Conservation (phyloP, 495 filamentous ascomycete genomes). For the Hypoxylon fuscum region DNA sequence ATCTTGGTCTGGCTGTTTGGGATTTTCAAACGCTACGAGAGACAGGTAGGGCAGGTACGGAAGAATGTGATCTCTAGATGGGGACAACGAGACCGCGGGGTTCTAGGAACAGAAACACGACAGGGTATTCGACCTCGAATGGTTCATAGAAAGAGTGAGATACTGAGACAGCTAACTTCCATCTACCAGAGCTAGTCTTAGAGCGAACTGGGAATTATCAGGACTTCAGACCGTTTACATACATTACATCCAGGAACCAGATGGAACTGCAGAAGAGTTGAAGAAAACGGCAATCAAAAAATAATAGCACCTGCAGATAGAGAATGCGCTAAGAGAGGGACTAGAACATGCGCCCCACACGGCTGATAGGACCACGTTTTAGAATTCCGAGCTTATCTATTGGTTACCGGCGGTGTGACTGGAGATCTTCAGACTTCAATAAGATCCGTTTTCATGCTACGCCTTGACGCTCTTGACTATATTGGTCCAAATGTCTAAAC, state of each 20-base stretch:
- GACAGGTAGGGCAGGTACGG: background rate
- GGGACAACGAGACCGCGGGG: background rate
- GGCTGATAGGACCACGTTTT: slow-evolving; percentile 8
- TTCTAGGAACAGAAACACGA: background rate
- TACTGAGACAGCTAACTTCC: background rate
- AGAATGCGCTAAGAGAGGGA: slow-evolving; percentile 10
- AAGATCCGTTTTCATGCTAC: slow-evolving; percentile 5
- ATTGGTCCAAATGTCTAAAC: no score
- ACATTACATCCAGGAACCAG: background rate
- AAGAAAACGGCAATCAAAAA: slow-evolving; percentile 25
- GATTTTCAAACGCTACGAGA: background rate
- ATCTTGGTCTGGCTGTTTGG: background rate
- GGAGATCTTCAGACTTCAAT: slow-evolving; percentile 9
- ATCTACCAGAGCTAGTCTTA: background rate
- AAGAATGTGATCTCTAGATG: background rate
- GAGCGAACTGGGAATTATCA: slow-evolving; percentile 9
- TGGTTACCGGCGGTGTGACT: slow-evolving; percentile 28
- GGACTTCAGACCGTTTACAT: slow-evolving; percentile 12
- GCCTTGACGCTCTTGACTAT: background rate
- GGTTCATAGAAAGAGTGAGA: background rate
- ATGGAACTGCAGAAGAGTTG: slow-evolving; percentile 5
- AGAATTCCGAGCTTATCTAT: slow-evolving; percentile 29
- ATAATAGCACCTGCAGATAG: slow-evolving; percentile 16
- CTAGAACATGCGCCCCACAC: slow-evolving; percentile 6
- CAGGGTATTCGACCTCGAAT: no score